Evolutionary conservation across 1,284 basidiomycete genomes (phyloP).

Genomic region (Xerocomus amazonicus): DNA sequence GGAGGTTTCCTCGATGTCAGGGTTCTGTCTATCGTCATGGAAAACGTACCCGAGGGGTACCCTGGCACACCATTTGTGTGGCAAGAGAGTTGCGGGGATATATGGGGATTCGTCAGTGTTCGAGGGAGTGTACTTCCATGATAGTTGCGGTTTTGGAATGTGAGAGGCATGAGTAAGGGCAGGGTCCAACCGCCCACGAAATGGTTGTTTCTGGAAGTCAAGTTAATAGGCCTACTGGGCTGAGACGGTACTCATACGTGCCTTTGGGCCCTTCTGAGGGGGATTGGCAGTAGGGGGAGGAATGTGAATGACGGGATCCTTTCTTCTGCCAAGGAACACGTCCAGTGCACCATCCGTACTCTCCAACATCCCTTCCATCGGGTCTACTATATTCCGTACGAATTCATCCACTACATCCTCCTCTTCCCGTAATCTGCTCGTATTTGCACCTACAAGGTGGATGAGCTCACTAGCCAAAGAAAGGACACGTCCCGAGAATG

Average conservation of each 20-base stretch:
- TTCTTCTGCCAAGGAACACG: slow-evolving; percentile 68
- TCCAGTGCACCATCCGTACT: slow-evolving; percentile 82
- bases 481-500: slow-evolving; percentile 58
- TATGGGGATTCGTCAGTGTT: slow-evolving; percentile 56
- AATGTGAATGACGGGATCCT: slow-evolving; percentile 59
- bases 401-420: slow-evolving; percentile 85
- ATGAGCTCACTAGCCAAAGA: slow-evolving; percentile 64
- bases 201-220: slow-evolving; percentile 29
- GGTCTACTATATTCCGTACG: slow-evolving; percentile 72
- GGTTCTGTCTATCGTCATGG: slow-evolving; percentile 34
- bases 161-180: slow-evolving; percentile 66
- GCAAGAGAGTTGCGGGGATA: slow-evolving; percentile 50
- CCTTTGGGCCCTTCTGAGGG: slow-evolving; percentile 22
- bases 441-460: slow-evolving; percentile 40
- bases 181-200: slow-evolving; percentile 48
- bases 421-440: slow-evolving; percentile 54
- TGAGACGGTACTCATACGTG: background rate
- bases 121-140: slow-evolving; percentile 58
- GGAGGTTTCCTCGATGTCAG: slow-evolving; percentile 17
- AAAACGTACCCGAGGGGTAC: slow-evolving; percentile 69
- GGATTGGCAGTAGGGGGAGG: slow-evolving; percentile 34
- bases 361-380: slow-evolving; percentile 84
- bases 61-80: slow-evolving; percentile 76
- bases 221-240: slow-evolving; percentile 4
- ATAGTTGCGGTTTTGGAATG: slow-evolving; percentile 76